phyloP scores from a whole-genome alignment of 768 basidiomycete species.

The Phylloporus sp. region DNA sequence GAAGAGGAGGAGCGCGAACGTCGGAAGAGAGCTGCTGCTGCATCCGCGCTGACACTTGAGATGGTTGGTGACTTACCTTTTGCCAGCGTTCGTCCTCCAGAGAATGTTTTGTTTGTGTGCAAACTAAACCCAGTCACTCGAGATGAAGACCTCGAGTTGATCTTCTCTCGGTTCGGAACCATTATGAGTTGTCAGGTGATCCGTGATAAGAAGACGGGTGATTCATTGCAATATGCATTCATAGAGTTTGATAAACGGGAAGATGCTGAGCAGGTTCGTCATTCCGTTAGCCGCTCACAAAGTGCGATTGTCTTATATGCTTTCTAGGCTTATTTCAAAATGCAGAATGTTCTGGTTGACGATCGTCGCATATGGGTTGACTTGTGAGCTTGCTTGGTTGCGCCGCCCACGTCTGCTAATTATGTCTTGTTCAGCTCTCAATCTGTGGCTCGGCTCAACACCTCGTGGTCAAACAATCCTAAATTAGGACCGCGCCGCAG shows the following conservation, averaged over 20 bases:
- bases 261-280: slow-evolving; percentile 84
- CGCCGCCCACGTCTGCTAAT: slow-evolving; percentile 14
- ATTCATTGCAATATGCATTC: slow-evolving; percentile 96
- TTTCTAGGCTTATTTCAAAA: slow-evolving; percentile 92
- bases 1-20: slow-evolving; percentile 80
- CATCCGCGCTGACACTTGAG: slow-evolving; percentile 93
- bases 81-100: slow-evolving; percentile 95
- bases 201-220: slow-evolving; percentile 91
- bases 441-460: slow-evolving; percentile 88
- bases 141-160: slow-evolving; percentile 95
- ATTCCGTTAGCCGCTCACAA: neutral
- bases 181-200: slow-evolving; percentile 99
- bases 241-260: slow-evolving; percentile 95
- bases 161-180: slow-evolving; percentile 91
- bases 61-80: slow-evolving; percentile 99
- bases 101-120: slow-evolving; percentile 98
- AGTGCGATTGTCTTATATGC: slow-evolving; percentile 4
- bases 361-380: slow-evolving; percentile 99
- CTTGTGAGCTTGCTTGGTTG: slow-evolving; percentile 60
- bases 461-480: slow-evolving; percentile 75
- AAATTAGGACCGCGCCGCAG: slow-evolving; percentile 43
- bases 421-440: slow-evolving; percentile 59
- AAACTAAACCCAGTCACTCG: slow-evolving; percentile 94
- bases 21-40: slow-evolving; percentile 84
- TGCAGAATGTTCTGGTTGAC: slow-evolving; percentile 98